Evolutionary conservation across 2,329 filamentous ascomycete genomes (phyloP), one percentile per base, ranked within the genome.

Genomic region (Elsinoe necatrix): DNA sequence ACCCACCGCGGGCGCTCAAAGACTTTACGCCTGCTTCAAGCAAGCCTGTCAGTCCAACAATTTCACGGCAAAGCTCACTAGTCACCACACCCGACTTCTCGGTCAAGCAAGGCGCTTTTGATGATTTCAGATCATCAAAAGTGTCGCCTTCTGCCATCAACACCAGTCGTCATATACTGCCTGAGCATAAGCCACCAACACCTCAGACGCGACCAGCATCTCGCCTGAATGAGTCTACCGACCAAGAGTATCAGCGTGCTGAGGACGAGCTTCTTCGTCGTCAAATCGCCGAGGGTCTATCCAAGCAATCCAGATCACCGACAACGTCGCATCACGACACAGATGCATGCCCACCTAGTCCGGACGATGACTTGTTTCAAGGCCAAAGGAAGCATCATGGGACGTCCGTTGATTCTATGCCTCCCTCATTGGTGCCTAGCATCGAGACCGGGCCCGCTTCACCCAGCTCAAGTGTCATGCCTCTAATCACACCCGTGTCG

Each of bases 1-100:
- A 82, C 75, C 64, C 72, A 67, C 68, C 80, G 67, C 61, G 77
- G 63, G 58, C 75, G 66, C 62, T 76, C 69, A 70, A 70, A 37
- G 71, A 74, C 6, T 61, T 68, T 18, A 72, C 69, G 9, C 66
- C 70, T 16, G 60, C 57, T 14, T 55, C 65, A 23, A 70, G 65
- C 35, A 61, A 66, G n/a, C 64, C 61, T 35, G 64, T 62, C 54
- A 69, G 67, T 55, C 65, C 65, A 3, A 61, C 59, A 2, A 52
- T 60, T 4, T 65, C 63, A 14, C 58, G 65, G 6, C 62, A 35
- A 59, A 63, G 51, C 57, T 58, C 21, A 52, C 42, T 14, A 57
- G 60, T 18, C 34, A 61, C 47, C 58, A 61, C 48, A 61, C 42
- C 35, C 5, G 48, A 57, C 25, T 34, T 45, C n/a, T 39, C 37